Base-by-base conservation (phyloP, 768 basidiomycete species). In the Suillus tomentosus region DNA sequence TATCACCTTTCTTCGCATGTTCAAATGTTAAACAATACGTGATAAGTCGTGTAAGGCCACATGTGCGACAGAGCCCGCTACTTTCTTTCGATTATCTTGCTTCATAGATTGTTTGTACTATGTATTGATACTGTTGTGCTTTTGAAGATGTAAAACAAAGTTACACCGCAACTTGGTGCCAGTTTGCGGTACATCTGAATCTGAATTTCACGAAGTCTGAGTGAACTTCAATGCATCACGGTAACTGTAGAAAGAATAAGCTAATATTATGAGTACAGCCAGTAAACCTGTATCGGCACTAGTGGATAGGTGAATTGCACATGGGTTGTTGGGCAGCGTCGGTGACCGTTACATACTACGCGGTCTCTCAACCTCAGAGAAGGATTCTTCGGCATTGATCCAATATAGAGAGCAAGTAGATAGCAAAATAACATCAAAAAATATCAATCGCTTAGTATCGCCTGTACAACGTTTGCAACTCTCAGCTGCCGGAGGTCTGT, bases 381-480 rank as follows among this genome's bases (percentile, higher is more conserved):
- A 27, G 27, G 27, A 27, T 27, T 27, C 27, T 27, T 27, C 27
- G 27, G 27, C 27, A 27, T 40, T 58, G 24, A 58, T 27, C 10
- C 11, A 19, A 19, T 31, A 58, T 27, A 42, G 22, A 58, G 27
- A 58, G 10, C 57, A 58, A 42, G 57, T 42, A 42, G 40, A 58
- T 58, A 42, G 17, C 10, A 42, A 39, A 58, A 59, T 13, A n/a
- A 61, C 19, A 39, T 53, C 37, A 31, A 17, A 36, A n/a, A 9
- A 56, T 6, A 39, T 70, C 70, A 95, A 74, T 92, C 91, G 65
- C 85, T 87, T 69, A 99, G 79, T 71, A 99, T 90, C 47, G 96
- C 96, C 69, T 94, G 87, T 15, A 99, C 96, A 64, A 99, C 95
- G 71, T 97, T 97, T 5, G 82, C 85, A 40, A 99, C 96, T 65